Evolutionary conservation across 148 eudicot genomes (phyloP).

Genomic region (Rhododendron ovatum): DNA sequence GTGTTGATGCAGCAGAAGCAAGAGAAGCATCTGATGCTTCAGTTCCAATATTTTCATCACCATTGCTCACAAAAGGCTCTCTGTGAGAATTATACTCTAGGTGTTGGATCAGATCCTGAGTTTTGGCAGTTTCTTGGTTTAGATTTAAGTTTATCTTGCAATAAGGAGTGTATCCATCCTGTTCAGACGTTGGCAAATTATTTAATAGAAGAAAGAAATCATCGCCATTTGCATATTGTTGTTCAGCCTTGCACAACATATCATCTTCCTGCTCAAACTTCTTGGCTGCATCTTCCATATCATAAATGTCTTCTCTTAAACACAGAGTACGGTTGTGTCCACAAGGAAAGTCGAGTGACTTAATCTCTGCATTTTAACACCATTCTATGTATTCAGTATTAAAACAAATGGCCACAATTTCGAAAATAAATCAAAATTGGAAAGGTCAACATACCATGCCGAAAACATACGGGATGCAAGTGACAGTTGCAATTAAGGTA

Average conservation of each 20-base stretch:
- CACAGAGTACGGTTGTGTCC: conserved; percentile 51
- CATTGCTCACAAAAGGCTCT: conserved; percentile 1
- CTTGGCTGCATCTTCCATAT: conserved; percentile 75
- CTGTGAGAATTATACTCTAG: conserved; percentile 14
- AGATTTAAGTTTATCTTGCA: conserved; percentile 41
- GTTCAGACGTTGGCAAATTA: conserved; percentile 34
- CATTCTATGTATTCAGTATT: neutral
- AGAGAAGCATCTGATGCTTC: conserved; percentile 43
- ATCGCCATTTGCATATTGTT: conserved; percentile 29
- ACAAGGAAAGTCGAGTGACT: conserved; percentile 56
- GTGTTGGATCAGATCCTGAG: conserved; percentile 20
- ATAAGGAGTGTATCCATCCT: conserved; percentile 63
- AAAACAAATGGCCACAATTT: neutral
- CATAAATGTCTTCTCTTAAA: conserved; percentile 58
- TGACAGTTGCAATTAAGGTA: conserved; percentile 77
- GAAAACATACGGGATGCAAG: conserved; percentile 79
- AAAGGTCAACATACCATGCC: conserved; percentile 66
- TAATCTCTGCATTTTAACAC: conserved; percentile 38
- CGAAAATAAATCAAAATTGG: neutral
- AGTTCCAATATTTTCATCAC: conserved; percentile 12
- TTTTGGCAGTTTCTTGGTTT: conserved; percentile 7
- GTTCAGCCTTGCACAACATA: conserved; percentile 39
- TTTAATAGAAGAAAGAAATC: conserved; percentile 39
- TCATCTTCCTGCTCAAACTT: conserved; percentile 67
- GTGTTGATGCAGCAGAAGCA: conserved; percentile 53